Evolutionary conservation across 179 eudicot genomes (phyloP).

Genomic region (Silene coronaria): DNA sequence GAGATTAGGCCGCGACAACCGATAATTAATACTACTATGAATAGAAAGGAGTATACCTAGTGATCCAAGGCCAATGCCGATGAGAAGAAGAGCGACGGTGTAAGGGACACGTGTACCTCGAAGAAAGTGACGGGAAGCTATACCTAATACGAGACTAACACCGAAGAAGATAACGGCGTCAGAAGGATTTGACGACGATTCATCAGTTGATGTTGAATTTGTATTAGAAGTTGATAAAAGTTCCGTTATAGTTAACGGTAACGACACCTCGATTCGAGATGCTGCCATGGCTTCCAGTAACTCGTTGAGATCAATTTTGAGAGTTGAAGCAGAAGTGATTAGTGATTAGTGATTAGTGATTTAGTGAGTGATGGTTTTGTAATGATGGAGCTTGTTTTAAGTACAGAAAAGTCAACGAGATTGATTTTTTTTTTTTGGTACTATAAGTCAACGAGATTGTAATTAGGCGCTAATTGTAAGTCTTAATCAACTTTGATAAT

Average conservation of each 20-base stretch:
- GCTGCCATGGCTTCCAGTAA: constrained; percentile 15
- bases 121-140: constrained; percentile 66
- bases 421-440: too few relatives aligned
- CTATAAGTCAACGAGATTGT: too few relatives aligned
- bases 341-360: neutral
- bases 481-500: too few relatives aligned
- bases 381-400: too few relatives aligned
- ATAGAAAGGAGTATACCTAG: constrained; percentile 25
- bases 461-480: too few relatives aligned
- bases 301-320: neutral
- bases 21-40: too few relatives aligned
- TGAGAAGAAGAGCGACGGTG: constrained; percentile 72
- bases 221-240: neutral
- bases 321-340: neutral
- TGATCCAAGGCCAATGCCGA: constrained; percentile 71
- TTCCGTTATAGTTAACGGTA: constrained; percentile 14
- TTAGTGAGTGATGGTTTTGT: too few relatives aligned
- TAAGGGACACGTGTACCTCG: constrained; percentile 87
- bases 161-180: constrained; percentile 81
- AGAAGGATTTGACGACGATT: constrained; percentile 39
- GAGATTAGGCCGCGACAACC: too few relatives aligned
- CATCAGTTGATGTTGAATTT: neutral
- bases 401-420: too few relatives aligned
- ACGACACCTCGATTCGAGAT: constrained; percentile 14
- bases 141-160: constrained; percentile 62